Evolutionary conservation across 352 stramenopile species (phyloP), one percentile per base, ranked within the genome.

Genomic region (Phytophthora ohioensis): DNA sequence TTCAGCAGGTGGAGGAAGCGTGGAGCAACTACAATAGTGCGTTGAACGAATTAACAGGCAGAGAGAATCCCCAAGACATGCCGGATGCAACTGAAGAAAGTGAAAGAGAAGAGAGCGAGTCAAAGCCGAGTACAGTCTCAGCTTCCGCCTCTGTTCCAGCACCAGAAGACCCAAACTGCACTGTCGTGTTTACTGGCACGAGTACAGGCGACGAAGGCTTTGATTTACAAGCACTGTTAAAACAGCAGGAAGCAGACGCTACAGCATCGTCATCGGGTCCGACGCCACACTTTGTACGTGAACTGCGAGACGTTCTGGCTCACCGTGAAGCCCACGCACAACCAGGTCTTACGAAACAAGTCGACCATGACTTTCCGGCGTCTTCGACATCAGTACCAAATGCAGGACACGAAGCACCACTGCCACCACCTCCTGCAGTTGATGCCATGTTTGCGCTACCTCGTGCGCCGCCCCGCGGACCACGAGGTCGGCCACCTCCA

Each of bases 131-230:
- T 7, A 2, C 43, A 53, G 9, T 45, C 1, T 11, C 52, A 30
- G 5, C 13, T 56, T 38, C 36, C 1, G 47, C 57, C 8, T 55
- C 60, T 45, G 32, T 47, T 55, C 51, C 52, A 34, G 31, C 45
- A 11, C n/a, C 36, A 11, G 49, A 67, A 65, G 57, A 80, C n/a
- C 45, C 59, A 36, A 56, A 75, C 15, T 83, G 63, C 52, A 82
- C 85, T 51, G 52, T 89, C 51, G 75, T 93, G 13, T 93, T 91
- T 58, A 91, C 81, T 17, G 85, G 81, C n/a, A 93, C 85, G 21
- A 93, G 85, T 58, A 93, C 79, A 3, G 85, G 83, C 45, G 82
- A 93, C 46, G 76, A 76, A 27, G 82, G 75, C 27, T 91, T 93
- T 43, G 85, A 93, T 55, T 70, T 93, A 27, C 56, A 80, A 45